Evolutionary conservation across 2,329 filamentous ascomycete species (phyloP), one percentile per base, ranked within the genome.

Genomic region (Hyphodiscus sp.): DNA sequence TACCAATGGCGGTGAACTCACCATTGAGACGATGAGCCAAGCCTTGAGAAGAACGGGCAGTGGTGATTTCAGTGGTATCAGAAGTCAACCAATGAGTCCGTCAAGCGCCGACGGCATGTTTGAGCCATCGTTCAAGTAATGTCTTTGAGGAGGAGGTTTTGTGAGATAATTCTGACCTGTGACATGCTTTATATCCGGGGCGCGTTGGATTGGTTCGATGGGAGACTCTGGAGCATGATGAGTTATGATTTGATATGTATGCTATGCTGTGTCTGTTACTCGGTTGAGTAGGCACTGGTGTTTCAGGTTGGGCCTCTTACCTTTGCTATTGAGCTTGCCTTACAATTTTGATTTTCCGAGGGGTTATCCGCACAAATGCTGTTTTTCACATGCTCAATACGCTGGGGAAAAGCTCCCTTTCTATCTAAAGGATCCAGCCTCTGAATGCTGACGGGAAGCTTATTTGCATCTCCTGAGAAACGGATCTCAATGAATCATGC

Each of bases 21-120:
- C 87, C 55, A 87, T 96, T 60, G 91, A 96, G 75, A 96, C 91
- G 3, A 95, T 96, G 91, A 80, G 86, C 50, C 91, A 96, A 71
- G 91, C 90, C 16, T 74, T 96, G 65, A 79, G 88, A 66, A 86
- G 89, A 69, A 95, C 91, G 15, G 89, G 85, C 45, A 96, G 90
- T 70, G 82, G 87, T 18, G 92, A 96, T 67, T 73, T 96, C 53
- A 75, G 76, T 60, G 73, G 71, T 47, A 67, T 76, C 47, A 73
- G 78, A 56, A 85, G 82, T 69, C 71, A 75, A 49, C 80, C 82
- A 2, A 71, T 76, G 33, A 85, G 82, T 63, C 82, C 82, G 1
- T 72, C 81, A 30, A 79, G 82, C 47, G 61, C 63, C 19, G 62
- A 63, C 54, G 64, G 59, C 9, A 47, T 60, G 15, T 61, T 61